Evolutionary conservation across 2,329 filamentous ascomycete species (phyloP).

Genomic region (Metarhizium guizhouense): DNA sequence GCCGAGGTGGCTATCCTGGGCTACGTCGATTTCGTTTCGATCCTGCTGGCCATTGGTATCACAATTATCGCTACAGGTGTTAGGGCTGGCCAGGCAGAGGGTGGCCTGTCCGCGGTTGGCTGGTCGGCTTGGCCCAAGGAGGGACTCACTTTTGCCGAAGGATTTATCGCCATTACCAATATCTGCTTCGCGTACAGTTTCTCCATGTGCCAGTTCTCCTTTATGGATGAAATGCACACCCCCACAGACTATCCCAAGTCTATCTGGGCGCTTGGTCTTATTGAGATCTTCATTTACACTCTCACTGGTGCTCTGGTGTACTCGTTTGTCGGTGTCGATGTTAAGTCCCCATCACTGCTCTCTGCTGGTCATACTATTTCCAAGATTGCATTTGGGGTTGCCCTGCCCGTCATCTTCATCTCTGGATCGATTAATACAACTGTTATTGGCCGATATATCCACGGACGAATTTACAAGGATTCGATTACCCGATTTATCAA

Average conservation of each 20-base stretch:
- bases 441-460: slow-evolving; percentile 36
- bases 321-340: slow-evolving; percentile 54
- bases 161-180: slow-evolving; percentile 54
- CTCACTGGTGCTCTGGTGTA: slow-evolving; percentile 60
- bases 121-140: slow-evolving; percentile 39
- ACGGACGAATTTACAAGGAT: slow-evolving; percentile 34
- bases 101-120: slow-evolving; percentile 22
- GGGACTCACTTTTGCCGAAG: slow-evolving; percentile 39
- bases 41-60: slow-evolving; percentile 53
- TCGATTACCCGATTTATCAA: slow-evolving; percentile 37
- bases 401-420: slow-evolving; percentile 64
- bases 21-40: slow-evolving; percentile 51
- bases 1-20: slow-evolving; percentile 40
- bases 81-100: slow-evolving; percentile 18
- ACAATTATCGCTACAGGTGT: slow-evolving; percentile 59
- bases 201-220: slow-evolving; percentile 41
- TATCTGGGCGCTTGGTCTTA: slow-evolving; percentile 51
- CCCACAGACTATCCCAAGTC: slow-evolving; percentile 40
- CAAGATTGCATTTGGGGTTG: slow-evolving; percentile 62
- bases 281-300: slow-evolving; percentile 58
- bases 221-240: slow-evolving; percentile 46
- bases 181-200: slow-evolving; percentile 63
- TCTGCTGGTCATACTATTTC: slow-evolving; percentile 50
- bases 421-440: slow-evolving; percentile 61
- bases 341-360: slow-evolving; percentile 59